Percentiles rank a stretch among this genome's conserved stretches.
Conservation (phyloP, 225 moss, liverwort and hornwort genomes). For the Physcomitrellopsis africana region DNA sequence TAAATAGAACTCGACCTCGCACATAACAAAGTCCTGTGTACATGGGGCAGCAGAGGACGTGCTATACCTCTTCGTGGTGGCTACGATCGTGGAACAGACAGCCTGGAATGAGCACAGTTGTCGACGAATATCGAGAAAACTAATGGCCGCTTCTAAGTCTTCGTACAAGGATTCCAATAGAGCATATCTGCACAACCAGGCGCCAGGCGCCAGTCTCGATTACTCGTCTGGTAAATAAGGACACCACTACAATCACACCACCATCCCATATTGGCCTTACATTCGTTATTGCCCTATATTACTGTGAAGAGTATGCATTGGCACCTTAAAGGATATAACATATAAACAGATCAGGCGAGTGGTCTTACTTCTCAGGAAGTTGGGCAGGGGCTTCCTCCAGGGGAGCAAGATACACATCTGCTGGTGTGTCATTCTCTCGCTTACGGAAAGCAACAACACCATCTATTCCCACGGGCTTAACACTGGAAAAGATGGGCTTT, state of each 20-base stretch:
- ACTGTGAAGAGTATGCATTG: not conserved
- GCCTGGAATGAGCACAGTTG: slow-evolving; percentile 83
- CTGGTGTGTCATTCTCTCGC: slow-evolving; percentile 34
- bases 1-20: not conserved
- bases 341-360: no score
- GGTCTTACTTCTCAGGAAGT: slow-evolving; percentile 48
- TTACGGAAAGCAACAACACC: slow-evolving; percentile 28
- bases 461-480: slow-evolving; percentile 9
- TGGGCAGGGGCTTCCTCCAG: slow-evolving; percentile 29
- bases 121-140: slow-evolving; percentile 75
- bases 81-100: slow-evolving; percentile 82
- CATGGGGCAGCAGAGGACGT: no score
- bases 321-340: no score
- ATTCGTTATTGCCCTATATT: no score
- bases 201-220: not conserved
- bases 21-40: no score
- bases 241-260: no score
- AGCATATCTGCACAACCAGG: slow-evolving; percentile 43
- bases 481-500: slow-evolving; percentile 48
- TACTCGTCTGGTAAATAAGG: not conserved
- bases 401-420: slow-evolving; percentile 14
- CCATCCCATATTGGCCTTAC: no score
- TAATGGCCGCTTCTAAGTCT: slow-evolving; percentile 79
- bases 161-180: slow-evolving; percentile 80
- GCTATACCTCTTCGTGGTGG: slow-evolving; percentile 77